Base-by-base conservation (phyloP, 306 rosid genomes). In the Ochetophila trinervis region DNA sequence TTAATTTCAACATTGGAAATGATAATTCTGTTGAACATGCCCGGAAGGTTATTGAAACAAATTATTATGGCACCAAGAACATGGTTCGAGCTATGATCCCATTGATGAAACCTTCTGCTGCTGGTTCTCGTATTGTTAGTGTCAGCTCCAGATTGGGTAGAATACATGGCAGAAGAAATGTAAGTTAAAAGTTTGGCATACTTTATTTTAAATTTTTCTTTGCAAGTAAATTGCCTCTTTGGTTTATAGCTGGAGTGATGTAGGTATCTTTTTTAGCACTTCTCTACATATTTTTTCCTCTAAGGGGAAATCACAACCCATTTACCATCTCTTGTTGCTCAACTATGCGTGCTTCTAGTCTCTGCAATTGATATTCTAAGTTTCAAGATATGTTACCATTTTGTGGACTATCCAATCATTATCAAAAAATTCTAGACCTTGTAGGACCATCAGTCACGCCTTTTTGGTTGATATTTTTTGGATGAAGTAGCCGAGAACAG, bases 111-210 rank as follows among this genome's bases (percentile, higher is more conserved):
- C 67, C 88, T 34, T 88, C 95, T 7, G 2, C 78, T 37, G 81
- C 80, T 13, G 95, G 95, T 45, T 91, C 73, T 19, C 91, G 90
- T 15, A 88, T 91, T 67, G 92, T 91, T 53, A 91, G 82, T 71
- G 90, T 91, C 74, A 91, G 91, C 85, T 83, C 98, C 0, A 85
- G 96, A 56, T 76, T 88, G 59, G 98, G 88, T 44, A 81, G 96
- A 74, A 66, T 88, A 67, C 87, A 88, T 45, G 96, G 98, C 50
- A 84, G 73, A 68, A 81, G 92, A 42, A 91, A 83, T 64, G 97
- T 88, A 70, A 85, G 97, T 83, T 8, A 23, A 48, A 37, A 1
- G 34, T 56, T 44, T 58, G 5, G 36, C 19, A 32, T 36, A 2
- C 23, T 60, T 58, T 27, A 36, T 63, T 4, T 4, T 5, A n/a